These are phyloP conservation scores for Syncephalis fuscata DNA, from an alignment of 371 early-diverging fungal genomes.

Conservation along the genomic window DNA sequence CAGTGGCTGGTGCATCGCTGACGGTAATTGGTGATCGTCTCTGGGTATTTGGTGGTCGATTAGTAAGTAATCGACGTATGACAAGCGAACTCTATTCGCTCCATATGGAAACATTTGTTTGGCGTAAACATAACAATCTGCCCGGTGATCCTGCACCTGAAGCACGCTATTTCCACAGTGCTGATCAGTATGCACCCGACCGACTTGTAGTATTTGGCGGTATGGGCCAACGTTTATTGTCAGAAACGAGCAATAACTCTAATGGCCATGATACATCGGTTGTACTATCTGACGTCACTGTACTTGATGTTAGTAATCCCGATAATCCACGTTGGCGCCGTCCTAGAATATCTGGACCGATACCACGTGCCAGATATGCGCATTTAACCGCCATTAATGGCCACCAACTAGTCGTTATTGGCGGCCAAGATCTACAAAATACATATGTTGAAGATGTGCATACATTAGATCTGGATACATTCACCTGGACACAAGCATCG, in stretches of 20 bases:
- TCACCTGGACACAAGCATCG: constrained; percentile 45
- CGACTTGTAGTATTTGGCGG: constrained; percentile 45
- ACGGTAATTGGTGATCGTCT: constrained; percentile 43
- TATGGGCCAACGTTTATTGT: constrained; percentile 26
- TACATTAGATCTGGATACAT: constrained; percentile 44
- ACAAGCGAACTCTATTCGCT: constrained; percentile 55
- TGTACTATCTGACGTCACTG: constrained; percentile 39
- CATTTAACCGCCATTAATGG: constrained; percentile 43
- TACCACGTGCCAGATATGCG: constrained; percentile 41
- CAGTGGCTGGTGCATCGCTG: constrained; percentile 56
- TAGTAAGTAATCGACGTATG: constrained; percentile 43
- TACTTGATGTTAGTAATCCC: constrained; percentile 34
- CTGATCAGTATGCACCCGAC: constrained; percentile 32
- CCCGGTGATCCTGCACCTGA: constrained; percentile 21
- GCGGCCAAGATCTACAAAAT: constrained; percentile 70
- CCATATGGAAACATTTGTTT: constrained; percentile 36
- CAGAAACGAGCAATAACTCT: constrained; percentile 19
- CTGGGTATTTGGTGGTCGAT: constrained; percentile 62
- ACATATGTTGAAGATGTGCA: constrained; percentile 62
- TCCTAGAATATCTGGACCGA: no score
- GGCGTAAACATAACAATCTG: constrained; percentile 23
- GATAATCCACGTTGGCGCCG: constrained; percentile 27
- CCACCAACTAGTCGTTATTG: constrained; percentile 45
- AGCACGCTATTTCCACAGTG: constrained; percentile 66
- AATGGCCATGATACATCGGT: constrained; percentile 57